Conservation (phyloP, 176 grass and related monocot genomes). For the Phyllostachys edulis region DNA sequence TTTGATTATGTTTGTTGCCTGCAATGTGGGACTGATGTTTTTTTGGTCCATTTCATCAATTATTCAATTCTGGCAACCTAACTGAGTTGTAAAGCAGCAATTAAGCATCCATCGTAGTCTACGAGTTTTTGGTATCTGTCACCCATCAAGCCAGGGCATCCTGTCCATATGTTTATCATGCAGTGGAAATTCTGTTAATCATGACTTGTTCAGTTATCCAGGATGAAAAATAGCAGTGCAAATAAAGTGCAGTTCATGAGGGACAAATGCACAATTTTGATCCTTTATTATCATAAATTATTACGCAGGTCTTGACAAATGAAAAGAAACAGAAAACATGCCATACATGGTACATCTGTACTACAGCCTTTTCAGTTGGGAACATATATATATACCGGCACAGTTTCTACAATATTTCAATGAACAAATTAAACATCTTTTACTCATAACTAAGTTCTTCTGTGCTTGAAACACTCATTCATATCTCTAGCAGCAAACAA, state of each 20-base stretch:
- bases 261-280: background rate
- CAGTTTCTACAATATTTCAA: conserved; percentile 40
- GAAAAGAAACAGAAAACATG: conserved; percentile 41
- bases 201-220: background rate
- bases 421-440: conserved; percentile 26
- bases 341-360: conserved; percentile 39
- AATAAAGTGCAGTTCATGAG: background rate
- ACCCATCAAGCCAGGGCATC: conserved; percentile 17
- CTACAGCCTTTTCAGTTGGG: conserved; percentile 25
- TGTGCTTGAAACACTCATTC: conserved; percentile 19
- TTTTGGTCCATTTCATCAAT: background rate
- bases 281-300: background rate
- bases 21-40: background rate
- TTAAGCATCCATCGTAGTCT: background rate
- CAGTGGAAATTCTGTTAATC: background rate
- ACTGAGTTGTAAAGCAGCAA: background rate
- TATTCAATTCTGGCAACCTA: background rate
- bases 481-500: conserved; percentile 21
- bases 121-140: background rate
- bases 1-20: conserved; percentile 15
- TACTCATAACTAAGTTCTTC: conserved; percentile 38
- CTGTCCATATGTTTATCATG: background rate
- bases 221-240: background rate
- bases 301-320: conserved; percentile 13
- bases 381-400: conserved; percentile 46